Evolutionary conservation across 2,329 filamentous ascomycete genomes (phyloP).

Genomic region (Aspergillaceae sp.): DNA sequence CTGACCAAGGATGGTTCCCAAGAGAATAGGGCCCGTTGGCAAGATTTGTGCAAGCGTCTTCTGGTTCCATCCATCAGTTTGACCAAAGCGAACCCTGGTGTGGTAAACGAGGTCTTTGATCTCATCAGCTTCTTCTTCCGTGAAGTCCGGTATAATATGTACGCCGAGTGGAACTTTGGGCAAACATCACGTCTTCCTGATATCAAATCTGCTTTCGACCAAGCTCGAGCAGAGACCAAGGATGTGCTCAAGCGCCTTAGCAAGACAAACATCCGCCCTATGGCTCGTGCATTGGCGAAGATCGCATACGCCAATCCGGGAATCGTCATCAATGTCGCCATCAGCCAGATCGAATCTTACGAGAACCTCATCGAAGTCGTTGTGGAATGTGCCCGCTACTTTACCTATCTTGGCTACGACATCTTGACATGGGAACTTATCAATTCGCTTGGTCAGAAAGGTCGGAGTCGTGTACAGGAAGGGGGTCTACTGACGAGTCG

Average conservation of each 20-base stretch:
- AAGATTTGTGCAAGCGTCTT: slow-evolving; percentile 70
- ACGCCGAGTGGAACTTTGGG: slow-evolving; percentile 85
- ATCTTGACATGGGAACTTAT: slow-evolving; percentile 88
- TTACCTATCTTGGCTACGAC: slow-evolving; percentile 86
- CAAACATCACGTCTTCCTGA: slow-evolving; percentile 66
- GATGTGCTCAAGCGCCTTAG: slow-evolving; percentile 83
- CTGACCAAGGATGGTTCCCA: slow-evolving; percentile 61
- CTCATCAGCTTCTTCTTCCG: slow-evolving; percentile 72
- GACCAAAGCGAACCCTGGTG: slow-evolving; percentile 71
- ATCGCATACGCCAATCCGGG: slow-evolving; percentile 87
- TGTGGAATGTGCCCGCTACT: slow-evolving; percentile 89
- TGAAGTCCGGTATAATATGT: slow-evolving; percentile 72
- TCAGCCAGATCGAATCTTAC: slow-evolving; percentile 88
- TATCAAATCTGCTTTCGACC: slow-evolving; percentile 68
- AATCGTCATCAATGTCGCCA: slow-evolving; percentile 78
- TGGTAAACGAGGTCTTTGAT: slow-evolving; percentile 78
- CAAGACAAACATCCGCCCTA: slow-evolving; percentile 73
- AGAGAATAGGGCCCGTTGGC: slow-evolving; percentile 68
- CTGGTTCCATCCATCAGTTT: slow-evolving; percentile 84
- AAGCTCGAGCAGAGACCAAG: slow-evolving; percentile 68
- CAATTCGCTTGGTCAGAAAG: slow-evolving; percentile 55
- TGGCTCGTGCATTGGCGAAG: slow-evolving; percentile 83
- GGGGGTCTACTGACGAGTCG: slow-evolving; percentile 71
- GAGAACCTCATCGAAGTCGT: slow-evolving; percentile 91
- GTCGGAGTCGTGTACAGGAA: slow-evolving; percentile 51